Base-by-base conservation (phyloP, 192 early-diverging fungal species). In the Dissophora ornata region DNA sequence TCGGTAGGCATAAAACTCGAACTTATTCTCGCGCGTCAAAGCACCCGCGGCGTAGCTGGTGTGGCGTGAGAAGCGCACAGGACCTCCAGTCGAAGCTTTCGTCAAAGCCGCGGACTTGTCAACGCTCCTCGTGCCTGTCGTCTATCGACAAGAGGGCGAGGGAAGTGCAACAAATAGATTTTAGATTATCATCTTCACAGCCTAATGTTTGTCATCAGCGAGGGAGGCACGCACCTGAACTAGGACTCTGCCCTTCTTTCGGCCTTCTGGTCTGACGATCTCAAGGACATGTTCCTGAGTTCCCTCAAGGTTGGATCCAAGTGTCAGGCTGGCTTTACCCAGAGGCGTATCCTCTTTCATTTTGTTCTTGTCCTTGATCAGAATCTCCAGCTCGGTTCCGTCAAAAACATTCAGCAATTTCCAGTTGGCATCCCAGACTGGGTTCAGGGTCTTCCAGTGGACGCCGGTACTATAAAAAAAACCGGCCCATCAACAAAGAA, bases 1-100 rank as follows among this genome's bases (percentile, higher is more conserved):
- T 18, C 73, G 64, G 40, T 77, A 77, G 3, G 73, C 53, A 36
- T 77, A 77, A 44, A 77, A 77, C 47, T 67, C 64, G 29, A 47
- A 57, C 36, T 67, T 67, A 40, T 44, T 62, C 51, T 77, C 73
- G 22, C 58, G 19, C 1, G 65, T 77, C 45, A 77, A 48, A 4
- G 67, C 46, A 45, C 73, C 73, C 10, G 73, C 73, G 21, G 73
- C 73, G 19, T 77, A 77, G 59, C 73, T 77, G n/a, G 73, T 77
- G 30, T 77, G 73, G 28, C 73, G 73, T 18, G 73, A 77, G 52
- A 42, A 77, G 24, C 58, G 63, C 6, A 47, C 65, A 13, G 73
- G 73, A 4, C 73, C 73, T 10, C 30, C 57, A 4, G 73, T 77
- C 3, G 73, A 57, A 8, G 59, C 25, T 28, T 54, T 40, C 13